phyloP scores from a whole-genome alignment of 441 rosid species.

The Syzygium syzygioides region DNA sequence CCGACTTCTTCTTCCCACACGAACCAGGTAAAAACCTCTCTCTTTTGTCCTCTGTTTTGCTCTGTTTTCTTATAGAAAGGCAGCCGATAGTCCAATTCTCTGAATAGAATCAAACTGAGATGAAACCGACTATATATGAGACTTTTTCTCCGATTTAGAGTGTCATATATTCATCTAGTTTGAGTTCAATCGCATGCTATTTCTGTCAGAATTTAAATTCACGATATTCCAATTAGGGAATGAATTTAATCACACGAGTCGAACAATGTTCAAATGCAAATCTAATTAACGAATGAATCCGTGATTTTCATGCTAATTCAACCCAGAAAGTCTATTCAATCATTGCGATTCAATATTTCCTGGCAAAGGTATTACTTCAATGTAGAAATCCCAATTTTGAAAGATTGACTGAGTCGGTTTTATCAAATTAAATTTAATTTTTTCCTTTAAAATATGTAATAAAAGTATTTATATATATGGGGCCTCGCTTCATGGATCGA shows the following conservation, averaged over 20 bases:
- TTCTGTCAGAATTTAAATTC: no score
- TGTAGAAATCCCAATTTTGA: not conserved
- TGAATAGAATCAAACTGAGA: no score
- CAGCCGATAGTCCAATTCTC: no score
- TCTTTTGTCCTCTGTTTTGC: no score
- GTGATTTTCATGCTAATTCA: not conserved
- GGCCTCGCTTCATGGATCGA: rapidly evolving
- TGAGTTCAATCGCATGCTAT: no score
- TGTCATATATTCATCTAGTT: no score
- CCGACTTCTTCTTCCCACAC: no score
- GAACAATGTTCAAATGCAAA: not conserved
- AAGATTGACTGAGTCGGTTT: not conserved
- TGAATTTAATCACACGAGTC: not conserved
- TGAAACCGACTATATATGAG: no score
- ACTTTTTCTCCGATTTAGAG: no score
- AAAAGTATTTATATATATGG: not conserved
- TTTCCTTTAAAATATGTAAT: not conserved
- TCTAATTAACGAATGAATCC: not conserved
- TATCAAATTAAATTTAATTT: not conserved
- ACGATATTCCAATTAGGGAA: no score
- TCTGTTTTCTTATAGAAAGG: no score
- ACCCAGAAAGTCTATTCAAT: not conserved
- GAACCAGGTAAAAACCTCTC: no score
- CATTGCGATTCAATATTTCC: not conserved
- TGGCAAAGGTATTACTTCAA: not conserved